phyloP scores from a whole-genome alignment of 116 monocot genomes.

The Iris pallida region DNA sequence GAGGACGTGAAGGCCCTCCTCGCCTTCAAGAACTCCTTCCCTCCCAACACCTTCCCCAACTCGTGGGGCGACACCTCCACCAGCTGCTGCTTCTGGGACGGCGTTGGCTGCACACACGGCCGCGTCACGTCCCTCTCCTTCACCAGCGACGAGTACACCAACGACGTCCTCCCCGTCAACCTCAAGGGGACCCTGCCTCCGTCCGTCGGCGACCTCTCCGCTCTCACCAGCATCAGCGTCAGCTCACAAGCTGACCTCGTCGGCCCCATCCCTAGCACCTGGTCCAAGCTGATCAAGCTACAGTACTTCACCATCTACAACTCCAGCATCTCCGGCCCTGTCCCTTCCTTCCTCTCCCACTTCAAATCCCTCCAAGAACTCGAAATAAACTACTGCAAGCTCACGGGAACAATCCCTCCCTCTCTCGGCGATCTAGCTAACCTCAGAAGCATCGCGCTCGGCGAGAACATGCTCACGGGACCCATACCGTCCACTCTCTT shows the following conservation, averaged over 20 bases:
- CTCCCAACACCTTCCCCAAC: background rate
- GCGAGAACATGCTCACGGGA: background rate
- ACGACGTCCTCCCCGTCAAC: background rate
- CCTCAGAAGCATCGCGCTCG: background rate
- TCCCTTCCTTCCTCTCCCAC: background rate
- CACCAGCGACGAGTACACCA: background rate
- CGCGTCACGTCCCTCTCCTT: background rate
- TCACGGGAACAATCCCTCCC: background rate
- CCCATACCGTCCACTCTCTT: background rate
- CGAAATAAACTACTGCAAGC: background rate
- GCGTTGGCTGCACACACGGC: background rate
- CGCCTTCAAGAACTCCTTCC: background rate
- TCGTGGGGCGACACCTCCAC: background rate
- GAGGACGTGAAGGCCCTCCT: background rate
- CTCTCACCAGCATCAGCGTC: conserved; percentile 9
- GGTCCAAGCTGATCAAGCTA: background rate
- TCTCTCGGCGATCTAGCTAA: background rate
- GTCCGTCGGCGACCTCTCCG: conserved; percentile 8
- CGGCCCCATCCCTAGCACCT: conserved; percentile 15
- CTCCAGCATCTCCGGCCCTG: background rate
- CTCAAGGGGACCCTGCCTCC: conserved; percentile 14
- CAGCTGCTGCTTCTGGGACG: background rate
- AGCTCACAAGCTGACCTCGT: background rate
- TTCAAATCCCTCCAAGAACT: background rate
- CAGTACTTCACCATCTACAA: background rate